Evolutionary conservation across 2,329 filamentous ascomycete genomes (phyloP).

Genomic region (Xylaria digitata): DNA sequence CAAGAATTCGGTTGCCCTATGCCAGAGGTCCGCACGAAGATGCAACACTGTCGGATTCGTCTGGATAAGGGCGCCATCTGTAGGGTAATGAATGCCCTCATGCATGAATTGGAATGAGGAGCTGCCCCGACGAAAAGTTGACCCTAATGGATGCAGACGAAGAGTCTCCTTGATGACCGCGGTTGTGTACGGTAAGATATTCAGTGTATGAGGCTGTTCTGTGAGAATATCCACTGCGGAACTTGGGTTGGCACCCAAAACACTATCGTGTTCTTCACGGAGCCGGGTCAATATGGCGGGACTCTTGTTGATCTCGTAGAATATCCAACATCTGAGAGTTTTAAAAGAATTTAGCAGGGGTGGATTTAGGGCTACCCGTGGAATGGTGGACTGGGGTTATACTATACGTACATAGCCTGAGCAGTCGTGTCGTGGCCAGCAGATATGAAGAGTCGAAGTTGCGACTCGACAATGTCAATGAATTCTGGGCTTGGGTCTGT

Average conservation of each 20-base stretch:
- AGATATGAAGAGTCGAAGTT: too few relatives aligned
- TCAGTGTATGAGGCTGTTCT: constrained; percentile 58
- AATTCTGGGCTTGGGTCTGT: too few relatives aligned
- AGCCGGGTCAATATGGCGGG: neutral
- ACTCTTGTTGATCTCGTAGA: neutral
- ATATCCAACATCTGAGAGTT: neutral
- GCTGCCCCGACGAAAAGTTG: constrained; percentile 17
- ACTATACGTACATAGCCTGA: too few relatives aligned
- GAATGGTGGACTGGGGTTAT: too few relatives aligned
- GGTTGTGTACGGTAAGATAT: constrained; percentile 62
- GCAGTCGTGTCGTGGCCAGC: too few relatives aligned
- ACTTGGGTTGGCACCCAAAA: constrained; percentile 47
- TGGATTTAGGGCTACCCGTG: too few relatives aligned
- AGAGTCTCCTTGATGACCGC: constrained; percentile 67
- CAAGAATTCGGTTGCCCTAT: constrained; percentile 50
- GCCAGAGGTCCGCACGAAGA: constrained; percentile 47
- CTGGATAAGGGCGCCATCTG: constrained; percentile 4
- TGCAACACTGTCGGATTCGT: constrained; percentile 13
- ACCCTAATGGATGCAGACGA: constrained; percentile 18
- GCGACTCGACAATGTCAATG: too few relatives aligned
- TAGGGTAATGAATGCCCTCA: constrained; percentile 4
- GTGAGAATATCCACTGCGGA: constrained; percentile 47
- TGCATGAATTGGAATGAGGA: neutral
- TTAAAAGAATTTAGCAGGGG: too few relatives aligned
- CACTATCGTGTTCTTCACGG: constrained; percentile 23